Evolutionary conservation across 805 yeast species (phyloP), one percentile per base, ranked within the genome.

Genomic region (Nakazawaea wyomingensis): DNA sequence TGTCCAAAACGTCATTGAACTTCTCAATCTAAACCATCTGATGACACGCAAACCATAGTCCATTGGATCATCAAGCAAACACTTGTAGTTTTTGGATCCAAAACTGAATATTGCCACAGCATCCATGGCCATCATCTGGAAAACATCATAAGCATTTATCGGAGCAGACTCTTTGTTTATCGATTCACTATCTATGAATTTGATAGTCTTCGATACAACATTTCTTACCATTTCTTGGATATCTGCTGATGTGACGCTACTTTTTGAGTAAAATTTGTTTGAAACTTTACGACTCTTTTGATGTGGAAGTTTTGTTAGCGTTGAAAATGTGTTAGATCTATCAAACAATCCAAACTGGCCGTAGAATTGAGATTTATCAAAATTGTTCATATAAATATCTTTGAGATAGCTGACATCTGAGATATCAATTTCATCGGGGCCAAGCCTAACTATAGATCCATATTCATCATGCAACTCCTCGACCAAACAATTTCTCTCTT

Each of bases 71-170:
- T 56, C 46, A 21, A 76, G 50, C 30, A 74, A 59, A 34, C 66
- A 55, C 1, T 80, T 64, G 5, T 77, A 70, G 44, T 68, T 66
- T 7, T 61, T 57, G 0, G 54, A 47, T 0, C 85, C 85, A 36
- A 76, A 61, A 47, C 74, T 78, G 50, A 76, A 76, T 13, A 69
- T 70, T 3, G 78, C 68, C 1, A 77, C 77, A 7, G 75, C 78
- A 49, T 78, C 84, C 74, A 80, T 72, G 4, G 85, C 85, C 40
- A 80, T 59, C 6, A 80, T 60, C 19, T 74, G 77, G 60, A 79
- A 79, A 16, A 79, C 54, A n/a, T 75, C 68, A 51, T 74, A 76
- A 8, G 77, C 78, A 36, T 79, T 82, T 27, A 76, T 52, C 19
- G 71, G 64, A 4, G 49, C 24, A 1, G 18, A 19, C 13, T 28